Conservation (phyloP, 1,139 yeast species). For the Fermentozyma sake region DNA sequence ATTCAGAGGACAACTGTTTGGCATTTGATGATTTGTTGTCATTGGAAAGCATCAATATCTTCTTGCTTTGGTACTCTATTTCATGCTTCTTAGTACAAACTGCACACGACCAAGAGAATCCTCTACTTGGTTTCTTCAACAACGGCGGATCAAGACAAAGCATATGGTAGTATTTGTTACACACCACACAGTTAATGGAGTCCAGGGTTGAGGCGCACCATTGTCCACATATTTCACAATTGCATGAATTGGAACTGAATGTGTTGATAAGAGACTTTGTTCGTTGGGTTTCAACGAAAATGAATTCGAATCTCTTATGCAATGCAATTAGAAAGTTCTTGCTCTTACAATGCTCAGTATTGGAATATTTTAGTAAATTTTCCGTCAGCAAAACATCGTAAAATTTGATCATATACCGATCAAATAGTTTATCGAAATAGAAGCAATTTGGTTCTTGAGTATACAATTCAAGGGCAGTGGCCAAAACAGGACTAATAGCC, state of each 20-base stretch:
- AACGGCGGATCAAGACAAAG: conserved; percentile 85
- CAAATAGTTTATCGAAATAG: conserved; percentile 83
- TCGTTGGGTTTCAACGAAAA: conserved; percentile 71
- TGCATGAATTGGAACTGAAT: conserved; percentile 49
- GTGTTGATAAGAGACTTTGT: conserved; percentile 60
- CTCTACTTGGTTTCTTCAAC: conserved; percentile 73
- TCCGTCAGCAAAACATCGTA: conserved; percentile 58
- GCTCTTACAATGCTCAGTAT: conserved; percentile 52
- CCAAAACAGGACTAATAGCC: conserved; percentile 14
- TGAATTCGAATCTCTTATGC: conserved; percentile 63
- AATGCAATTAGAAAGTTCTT: conserved; percentile 57
- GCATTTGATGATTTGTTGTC: conserved; percentile 43
- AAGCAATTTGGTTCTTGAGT: conserved; percentile 62
- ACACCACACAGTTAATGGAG: conserved; percentile 79
- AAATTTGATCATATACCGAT: conserved; percentile 78
- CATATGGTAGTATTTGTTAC: conserved; percentile 70
- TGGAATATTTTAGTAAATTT: conserved; percentile 48
- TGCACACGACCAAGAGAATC: conserved; percentile 94
- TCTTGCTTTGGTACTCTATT: conserved; percentile 30
- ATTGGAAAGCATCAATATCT: conserved; percentile 39
- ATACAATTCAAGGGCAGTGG: conserved; percentile 40
- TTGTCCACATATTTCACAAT: conserved; percentile 71
- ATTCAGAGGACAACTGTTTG: conserved; percentile 23
- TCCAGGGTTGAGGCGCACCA: conserved; percentile 74
- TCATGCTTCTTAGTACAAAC: conserved; percentile 55